Percentiles rank a stretch among this genome's conserved stretches.
These are phyloP conservation scores for Neonectria sp. DNA, from an alignment of 2,329 filamentous ascomycete species.

Conservation along the genomic window DNA sequence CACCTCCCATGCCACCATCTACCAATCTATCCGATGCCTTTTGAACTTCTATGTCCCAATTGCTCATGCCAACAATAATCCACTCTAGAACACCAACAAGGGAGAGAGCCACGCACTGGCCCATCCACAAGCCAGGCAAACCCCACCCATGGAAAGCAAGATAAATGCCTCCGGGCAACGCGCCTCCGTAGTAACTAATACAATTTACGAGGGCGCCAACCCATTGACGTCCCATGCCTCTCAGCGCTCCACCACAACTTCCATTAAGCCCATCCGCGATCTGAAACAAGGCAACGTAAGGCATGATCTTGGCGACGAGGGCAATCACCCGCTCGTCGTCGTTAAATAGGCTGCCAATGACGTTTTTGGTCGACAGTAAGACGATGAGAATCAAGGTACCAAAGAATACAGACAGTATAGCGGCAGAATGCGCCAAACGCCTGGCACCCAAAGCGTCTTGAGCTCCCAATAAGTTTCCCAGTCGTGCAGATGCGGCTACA, in stretches of 20 bases:
- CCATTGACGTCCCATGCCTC: slow-evolving; percentile 91
- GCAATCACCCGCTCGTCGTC: slow-evolving; percentile 79
- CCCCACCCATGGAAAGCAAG: slow-evolving; percentile 92
- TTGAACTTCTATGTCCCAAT: slow-evolving; percentile 72
- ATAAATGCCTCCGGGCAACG: slow-evolving; percentile 85
- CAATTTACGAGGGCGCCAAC: slow-evolving; percentile 87
- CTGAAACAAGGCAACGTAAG: slow-evolving; percentile 90
- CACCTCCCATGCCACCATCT: slow-evolving; percentile 34
- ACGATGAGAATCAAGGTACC: slow-evolving; percentile 77
- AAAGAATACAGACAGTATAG: slow-evolving; percentile 78
- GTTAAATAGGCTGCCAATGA: slow-evolving; percentile 87
- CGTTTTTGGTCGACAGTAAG: slow-evolving; percentile 79
- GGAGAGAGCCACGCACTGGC: slow-evolving; percentile 86
- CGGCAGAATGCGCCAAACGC: slow-evolving; percentile 82
- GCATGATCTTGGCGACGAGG: slow-evolving; percentile 84
- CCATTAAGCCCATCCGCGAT: slow-evolving; percentile 92
- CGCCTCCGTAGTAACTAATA: slow-evolving; percentile 86
- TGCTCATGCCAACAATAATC: slow-evolving; percentile 82
- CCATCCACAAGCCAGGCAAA: slow-evolving; percentile 84
- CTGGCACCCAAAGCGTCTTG: slow-evolving; percentile 76
- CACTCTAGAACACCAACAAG: slow-evolving; percentile 85
- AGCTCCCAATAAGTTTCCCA: slow-evolving; percentile 86
- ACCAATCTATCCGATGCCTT: slow-evolving; percentile 45
- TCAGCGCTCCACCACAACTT: slow-evolving; percentile 83
- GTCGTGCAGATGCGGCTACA: slow-evolving; percentile 82